A percentile compares a stretch with the other conserved stretches of the same genome.
Evolutionary conservation across 352 stramenopile genomes (phyloP).

Genomic region (Pythium dissimile): DNA sequence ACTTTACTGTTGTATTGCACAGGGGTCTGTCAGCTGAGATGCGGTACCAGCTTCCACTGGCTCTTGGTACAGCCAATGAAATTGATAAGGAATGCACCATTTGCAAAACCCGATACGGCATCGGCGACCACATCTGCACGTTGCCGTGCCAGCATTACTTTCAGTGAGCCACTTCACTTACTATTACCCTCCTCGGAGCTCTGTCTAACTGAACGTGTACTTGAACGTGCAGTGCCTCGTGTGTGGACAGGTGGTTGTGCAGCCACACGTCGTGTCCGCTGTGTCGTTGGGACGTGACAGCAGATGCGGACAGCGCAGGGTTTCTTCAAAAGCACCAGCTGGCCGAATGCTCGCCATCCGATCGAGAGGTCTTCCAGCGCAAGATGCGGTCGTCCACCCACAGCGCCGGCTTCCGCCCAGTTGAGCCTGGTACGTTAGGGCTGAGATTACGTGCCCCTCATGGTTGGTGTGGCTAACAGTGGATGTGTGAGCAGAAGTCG

Average conservation of each 20-base stretch:
- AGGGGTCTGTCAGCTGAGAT: slow-evolving; percentile 76
- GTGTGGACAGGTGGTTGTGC: slow-evolving; percentile 83
- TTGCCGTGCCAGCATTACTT: slow-evolving; percentile 86
- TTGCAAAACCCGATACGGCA: slow-evolving; percentile 79
- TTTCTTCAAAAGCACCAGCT: slow-evolving; percentile 67
- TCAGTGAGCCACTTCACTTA: slow-evolving; percentile 45
- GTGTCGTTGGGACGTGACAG: slow-evolving; percentile 72
- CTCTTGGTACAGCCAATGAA: slow-evolving; percentile 73
- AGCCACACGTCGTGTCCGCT: slow-evolving; percentile 85
- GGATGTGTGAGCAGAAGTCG: slow-evolving; percentile 8
- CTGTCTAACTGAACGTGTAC: not conserved
- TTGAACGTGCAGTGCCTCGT: slow-evolving; percentile 51
- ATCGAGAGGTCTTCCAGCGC: slow-evolving; percentile 68
- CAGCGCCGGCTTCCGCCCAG: slow-evolving; percentile 59
- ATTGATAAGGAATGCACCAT: slow-evolving; percentile 85
- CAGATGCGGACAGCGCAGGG: slow-evolving; percentile 38
- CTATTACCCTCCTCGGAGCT: not conserved
- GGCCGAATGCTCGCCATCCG: slow-evolving; percentile 61
- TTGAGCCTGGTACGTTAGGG: slow-evolving; percentile 54
- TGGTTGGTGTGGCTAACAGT: not conserved
- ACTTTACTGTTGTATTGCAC: not conserved
- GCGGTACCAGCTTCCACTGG: slow-evolving; percentile 77
- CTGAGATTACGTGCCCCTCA: too few relatives aligned
- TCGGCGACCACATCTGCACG: slow-evolving; percentile 82
- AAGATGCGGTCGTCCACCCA: slow-evolving; percentile 73